Evolutionary conservation across 148 eudicot genomes (phyloP), one percentile per base, ranked within the genome.

Genomic region (Selenicereus undatus): DNA sequence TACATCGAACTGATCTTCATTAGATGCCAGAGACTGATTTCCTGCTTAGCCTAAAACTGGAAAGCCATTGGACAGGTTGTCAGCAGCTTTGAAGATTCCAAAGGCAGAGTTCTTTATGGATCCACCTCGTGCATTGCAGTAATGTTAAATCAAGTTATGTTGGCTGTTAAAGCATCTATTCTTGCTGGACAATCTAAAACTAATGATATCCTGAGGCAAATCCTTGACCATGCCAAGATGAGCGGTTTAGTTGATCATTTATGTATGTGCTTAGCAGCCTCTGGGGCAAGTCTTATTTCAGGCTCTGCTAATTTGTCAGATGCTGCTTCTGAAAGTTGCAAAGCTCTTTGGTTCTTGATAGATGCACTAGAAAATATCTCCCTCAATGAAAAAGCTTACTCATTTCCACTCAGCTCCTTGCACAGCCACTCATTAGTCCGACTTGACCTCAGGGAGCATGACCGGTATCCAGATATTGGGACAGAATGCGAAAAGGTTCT

Each of bases 271-370:
- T 83, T 97, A 82, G 92, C 88, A 78, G 88, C 87, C 43, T 93
- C 92, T 45, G 98, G 99, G 80, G 82, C 91, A 78, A 88, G 97
- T 82, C 91, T 91, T 84, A 89, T 92, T 77, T 92, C 98, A 45
- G 95, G 98, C 80, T 97, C 98, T 75, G 82, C 93, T 82, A 87
- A 84, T 85, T 85, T 97, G 78, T 88, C 91, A 82, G 91, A 95
- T 80, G 95, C 91, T 89, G 98, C 98, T 84, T 90, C 92, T 73
- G 99, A 97, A 86, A 91, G 93, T 45, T 97, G 95, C 81, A 89
- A 82, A 90, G 94, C 94, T 54, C 88, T 92, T 78, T 97, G 99
- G 94, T 90, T 89, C 74, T 76, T 97, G 79, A 83, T 93, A 73
- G 90, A 92, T 85, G 95, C 92, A 65, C 83, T 87, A 82, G 99